phyloP scores from a whole-genome alignment of 352 stramenopile genomes.

The Globisporangium canariense region DNA sequence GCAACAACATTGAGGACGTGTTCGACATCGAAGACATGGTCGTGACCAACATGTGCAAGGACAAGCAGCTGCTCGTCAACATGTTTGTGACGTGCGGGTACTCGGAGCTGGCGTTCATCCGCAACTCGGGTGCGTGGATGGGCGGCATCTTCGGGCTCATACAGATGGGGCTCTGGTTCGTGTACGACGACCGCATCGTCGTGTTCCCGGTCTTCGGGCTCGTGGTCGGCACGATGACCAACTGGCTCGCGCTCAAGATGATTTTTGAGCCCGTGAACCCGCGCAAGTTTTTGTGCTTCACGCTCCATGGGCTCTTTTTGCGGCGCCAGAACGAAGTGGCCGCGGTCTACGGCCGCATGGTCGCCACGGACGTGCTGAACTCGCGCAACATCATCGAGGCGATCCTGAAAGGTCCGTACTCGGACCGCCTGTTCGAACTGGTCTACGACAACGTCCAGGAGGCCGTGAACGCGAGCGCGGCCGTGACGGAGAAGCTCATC shows the following conservation, averaged over 20 bases:
- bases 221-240: conserved; percentile 96
- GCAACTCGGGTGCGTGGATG: conserved; percentile 89
- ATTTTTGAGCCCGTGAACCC: conserved; percentile 92
- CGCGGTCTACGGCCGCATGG: conserved; percentile 84
- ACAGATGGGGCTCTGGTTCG: conserved; percentile 89
- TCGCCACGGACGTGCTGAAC: conserved; percentile 83
- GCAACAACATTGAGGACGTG: conserved; percentile 94
- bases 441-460: conserved; percentile 87
- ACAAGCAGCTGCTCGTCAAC: conserved; percentile 95
- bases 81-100: conserved; percentile 94
- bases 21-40: conserved; percentile 96
- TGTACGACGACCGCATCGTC: conserved; percentile 76
- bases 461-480: conserved; percentile 74
- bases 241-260: conserved; percentile 94
- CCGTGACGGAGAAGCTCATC: conserved; percentile 80
- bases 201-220: conserved; percentile 91
- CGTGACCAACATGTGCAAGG: conserved; percentile 91
- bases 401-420: conserved; percentile 87
- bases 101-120: conserved; percentile 90
- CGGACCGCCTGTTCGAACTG: conserved; percentile 82
- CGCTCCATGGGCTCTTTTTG: conserved; percentile 94
- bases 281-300: conserved; percentile 84
- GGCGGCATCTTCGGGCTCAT: conserved; percentile 86
- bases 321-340: conserved; percentile 90
- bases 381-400: conserved; percentile 87